These are phyloP conservation scores for Helianthus tuberosus DNA, from an alignment of 129 eudicot species.

Conservation along the genomic window DNA sequence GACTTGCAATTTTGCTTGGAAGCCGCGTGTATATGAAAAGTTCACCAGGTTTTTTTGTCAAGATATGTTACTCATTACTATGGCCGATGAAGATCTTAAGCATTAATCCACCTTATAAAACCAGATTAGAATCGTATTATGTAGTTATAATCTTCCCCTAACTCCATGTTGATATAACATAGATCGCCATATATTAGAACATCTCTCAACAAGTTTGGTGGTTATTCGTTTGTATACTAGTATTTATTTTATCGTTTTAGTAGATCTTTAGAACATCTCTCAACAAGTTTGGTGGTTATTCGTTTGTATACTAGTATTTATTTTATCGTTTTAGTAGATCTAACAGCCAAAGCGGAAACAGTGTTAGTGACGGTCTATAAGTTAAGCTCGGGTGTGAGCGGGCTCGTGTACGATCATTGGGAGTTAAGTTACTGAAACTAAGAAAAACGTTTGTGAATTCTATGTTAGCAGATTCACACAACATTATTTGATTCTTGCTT, in stretches of 20 bases:
- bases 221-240: conserved; percentile 35
- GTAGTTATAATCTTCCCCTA: conserved; percentile 31
- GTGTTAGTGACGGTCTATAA: conserved; percentile 9
- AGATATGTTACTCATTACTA: conserved; percentile 38
- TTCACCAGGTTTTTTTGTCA: conserved; percentile 16
- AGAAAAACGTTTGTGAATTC: conserved; percentile 17
- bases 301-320: conserved; percentile 34
- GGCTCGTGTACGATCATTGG: conserved; percentile 15
- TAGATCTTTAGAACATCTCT: conserved; percentile 38
- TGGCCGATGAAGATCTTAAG: conserved; percentile 33
- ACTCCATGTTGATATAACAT: conserved; percentile 37
- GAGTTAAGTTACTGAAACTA: conserved; percentile 23
- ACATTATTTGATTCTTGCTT: conserved; percentile 17
- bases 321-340: conserved; percentile 31
- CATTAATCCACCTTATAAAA: background rate
- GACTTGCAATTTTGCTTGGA: conserved; percentile 17
- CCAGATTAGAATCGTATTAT: conserved; percentile 27
- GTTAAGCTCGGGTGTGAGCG: conserved; percentile 29
- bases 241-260: conserved; percentile 22
- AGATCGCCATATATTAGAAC: conserved; percentile 24
- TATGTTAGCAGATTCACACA: conserved; percentile 19
- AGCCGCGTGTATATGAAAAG: conserved; percentile 43
- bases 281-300: conserved; percentile 26
- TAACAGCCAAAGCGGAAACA: conserved; percentile 21
- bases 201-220: conserved; percentile 21